These are phyloP conservation scores for Phytopythium cucurbitacearum DNA, from an alignment of 352 stramenopile species.

Conservation along the genomic window DNA sequence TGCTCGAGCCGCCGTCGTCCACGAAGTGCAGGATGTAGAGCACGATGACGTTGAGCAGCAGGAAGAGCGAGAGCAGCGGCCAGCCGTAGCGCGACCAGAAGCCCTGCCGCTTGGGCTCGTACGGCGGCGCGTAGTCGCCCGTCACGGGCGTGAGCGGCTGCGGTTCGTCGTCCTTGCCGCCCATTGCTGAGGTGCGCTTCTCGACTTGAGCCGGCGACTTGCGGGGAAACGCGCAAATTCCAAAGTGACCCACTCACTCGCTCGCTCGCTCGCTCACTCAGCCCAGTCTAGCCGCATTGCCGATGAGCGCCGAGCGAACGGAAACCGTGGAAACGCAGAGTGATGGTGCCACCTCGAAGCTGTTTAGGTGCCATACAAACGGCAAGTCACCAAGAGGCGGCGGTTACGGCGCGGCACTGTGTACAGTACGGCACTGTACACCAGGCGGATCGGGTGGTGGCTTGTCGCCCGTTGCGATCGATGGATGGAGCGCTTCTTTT, in stretches of 20 bases:
- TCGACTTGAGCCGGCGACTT: slow-evolving; percentile 5
- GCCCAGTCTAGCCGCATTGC: neutral
- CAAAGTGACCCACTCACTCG: slow-evolving; percentile 6
- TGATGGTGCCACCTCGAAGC: too few relatives aligned
- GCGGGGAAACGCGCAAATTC: slow-evolving; percentile 5
- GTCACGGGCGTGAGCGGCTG: slow-evolving; percentile 44
- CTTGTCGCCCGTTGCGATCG: too few relatives aligned
- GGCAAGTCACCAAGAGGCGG: too few relatives aligned
- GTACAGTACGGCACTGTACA: too few relatives aligned
- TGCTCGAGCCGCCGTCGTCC: slow-evolving; percentile 35
- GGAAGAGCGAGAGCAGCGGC: slow-evolving; percentile 38
- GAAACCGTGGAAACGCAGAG: too few relatives aligned
- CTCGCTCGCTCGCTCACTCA: too few relatives aligned
- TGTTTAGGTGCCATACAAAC: too few relatives aligned
- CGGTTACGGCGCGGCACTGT: too few relatives aligned
- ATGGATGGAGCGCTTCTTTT: too few relatives aligned
- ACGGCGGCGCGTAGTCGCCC: slow-evolving; percentile 26
- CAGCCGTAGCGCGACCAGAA: slow-evolving; percentile 33
- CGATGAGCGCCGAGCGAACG: neutral
- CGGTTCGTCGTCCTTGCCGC: slow-evolving; percentile 33
- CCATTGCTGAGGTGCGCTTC: slow-evolving; percentile 12
- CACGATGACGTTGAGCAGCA: slow-evolving; percentile 79
- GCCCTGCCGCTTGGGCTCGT: slow-evolving; percentile 9
- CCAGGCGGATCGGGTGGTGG: too few relatives aligned
- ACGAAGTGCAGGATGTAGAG: slow-evolving; percentile 82